These are phyloP conservation scores for Phytophthora fragariaefolia DNA, from an alignment of 352 stramenopile species.

Conservation along the genomic window DNA sequence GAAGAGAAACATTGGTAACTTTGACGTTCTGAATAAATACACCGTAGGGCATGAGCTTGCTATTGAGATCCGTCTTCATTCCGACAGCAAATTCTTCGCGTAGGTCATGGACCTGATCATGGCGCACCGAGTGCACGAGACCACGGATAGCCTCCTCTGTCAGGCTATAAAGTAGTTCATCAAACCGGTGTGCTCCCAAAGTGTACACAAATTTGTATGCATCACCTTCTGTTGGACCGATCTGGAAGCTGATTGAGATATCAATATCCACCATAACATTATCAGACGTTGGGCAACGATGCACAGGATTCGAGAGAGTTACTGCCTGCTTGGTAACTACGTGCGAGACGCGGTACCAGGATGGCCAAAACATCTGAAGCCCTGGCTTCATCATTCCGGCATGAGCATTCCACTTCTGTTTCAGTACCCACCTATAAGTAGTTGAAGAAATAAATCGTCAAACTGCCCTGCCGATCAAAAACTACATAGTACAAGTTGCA, in stretches of 20 bases:
- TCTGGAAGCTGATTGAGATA: slow-evolving; percentile 85
- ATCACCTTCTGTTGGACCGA: slow-evolving; percentile 68
- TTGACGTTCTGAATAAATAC: slow-evolving; percentile 88
- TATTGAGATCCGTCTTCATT: slow-evolving; percentile 82
- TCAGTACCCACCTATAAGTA: slow-evolving; percentile 17
- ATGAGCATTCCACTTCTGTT: slow-evolving; percentile 72
- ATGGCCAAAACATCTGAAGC: slow-evolving; percentile 64
- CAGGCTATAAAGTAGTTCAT: slow-evolving; percentile 74
- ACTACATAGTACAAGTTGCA: no score
- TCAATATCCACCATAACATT: slow-evolving; percentile 88
- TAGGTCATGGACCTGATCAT: slow-evolving; percentile 80
- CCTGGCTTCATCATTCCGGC: slow-evolving; percentile 70
- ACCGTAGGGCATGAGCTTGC: slow-evolving; percentile 64
- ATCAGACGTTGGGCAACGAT: slow-evolving; percentile 70
- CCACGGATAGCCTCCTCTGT: slow-evolving; percentile 73
- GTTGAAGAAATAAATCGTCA: neutral
- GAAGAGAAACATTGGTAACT: slow-evolving; percentile 79
- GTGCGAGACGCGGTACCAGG: slow-evolving; percentile 80
- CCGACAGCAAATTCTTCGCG: slow-evolving; percentile 76
- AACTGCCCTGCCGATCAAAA: no score
- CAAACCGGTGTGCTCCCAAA: slow-evolving; percentile 74
- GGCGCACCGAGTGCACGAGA: slow-evolving; percentile 72
- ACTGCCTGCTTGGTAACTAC: slow-evolving; percentile 85
- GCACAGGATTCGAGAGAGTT: slow-evolving; percentile 71
- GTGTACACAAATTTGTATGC: slow-evolving; percentile 82